A percentile compares a stretch with the other conserved stretches of the same genome.
Evolutionary conservation across 2,329 filamentous ascomycete species (phyloP).

Genomic region (Exophiala sideris): DNA sequence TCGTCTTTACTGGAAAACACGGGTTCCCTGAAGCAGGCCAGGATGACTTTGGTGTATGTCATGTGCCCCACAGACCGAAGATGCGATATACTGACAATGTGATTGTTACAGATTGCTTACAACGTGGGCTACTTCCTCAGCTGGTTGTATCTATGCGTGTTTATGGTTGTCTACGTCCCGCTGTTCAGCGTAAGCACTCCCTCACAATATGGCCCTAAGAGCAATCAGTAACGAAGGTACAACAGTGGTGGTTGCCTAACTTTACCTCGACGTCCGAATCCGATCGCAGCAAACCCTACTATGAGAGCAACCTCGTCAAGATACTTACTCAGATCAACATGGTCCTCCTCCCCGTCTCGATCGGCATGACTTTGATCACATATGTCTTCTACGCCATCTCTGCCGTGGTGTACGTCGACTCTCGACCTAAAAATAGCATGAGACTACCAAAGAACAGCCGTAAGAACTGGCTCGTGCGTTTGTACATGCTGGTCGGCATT

Average conservation of each 20-base stretch:
- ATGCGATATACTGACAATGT: slow-evolving; percentile 1
- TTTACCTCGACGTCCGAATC: neutral
- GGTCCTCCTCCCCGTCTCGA: slow-evolving; percentile 24
- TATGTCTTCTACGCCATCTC: slow-evolving; percentile 22
- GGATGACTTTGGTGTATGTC: slow-evolving; percentile 27
- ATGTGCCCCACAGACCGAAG: neutral
- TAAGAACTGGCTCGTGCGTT: slow-evolving; percentile 26
- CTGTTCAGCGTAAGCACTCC: slow-evolving; percentile 25
- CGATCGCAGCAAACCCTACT: slow-evolving; percentile 10
- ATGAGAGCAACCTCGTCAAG: slow-evolving; percentile 10
- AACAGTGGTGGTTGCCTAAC: slow-evolving; percentile 28
- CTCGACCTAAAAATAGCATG: slow-evolving; percentile 13
- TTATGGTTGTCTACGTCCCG: slow-evolving; percentile 24
- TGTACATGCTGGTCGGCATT: slow-evolving; percentile 23
- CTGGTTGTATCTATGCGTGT: slow-evolving; percentile 27
- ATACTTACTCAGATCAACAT: slow-evolving; percentile 25
- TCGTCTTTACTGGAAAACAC: slow-evolving; percentile 26
- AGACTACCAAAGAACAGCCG: slow-evolving; percentile 23
- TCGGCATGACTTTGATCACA: slow-evolving; percentile 18
- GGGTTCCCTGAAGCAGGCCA: slow-evolving; percentile 19
- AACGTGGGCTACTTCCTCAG: slow-evolving; percentile 25
- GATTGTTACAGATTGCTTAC: slow-evolving; percentile 22
- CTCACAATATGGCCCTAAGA: neutral
- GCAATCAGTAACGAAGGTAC: neutral
- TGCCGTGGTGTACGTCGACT: slow-evolving; percentile 26